phyloP scores from a whole-genome alignment of 371 early-diverging fungal genomes.

The Mortierella sp. region DNA sequence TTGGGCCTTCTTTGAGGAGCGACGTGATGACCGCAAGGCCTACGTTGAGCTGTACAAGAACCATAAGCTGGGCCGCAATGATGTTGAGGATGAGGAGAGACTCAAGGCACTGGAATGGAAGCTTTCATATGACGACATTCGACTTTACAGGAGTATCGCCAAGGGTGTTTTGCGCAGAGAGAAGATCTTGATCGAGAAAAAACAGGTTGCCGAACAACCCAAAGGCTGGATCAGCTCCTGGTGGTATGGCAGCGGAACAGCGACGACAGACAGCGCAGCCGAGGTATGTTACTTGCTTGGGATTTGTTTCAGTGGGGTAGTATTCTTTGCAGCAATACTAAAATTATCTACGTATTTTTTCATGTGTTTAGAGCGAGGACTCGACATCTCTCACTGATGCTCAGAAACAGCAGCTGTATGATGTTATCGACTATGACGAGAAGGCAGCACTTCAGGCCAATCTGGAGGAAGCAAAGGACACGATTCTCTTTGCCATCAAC shows the following conservation, averaged over 20 bases:
- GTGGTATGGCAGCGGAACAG: slow-evolving; percentile 68
- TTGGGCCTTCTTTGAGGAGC: slow-evolving; percentile 87
- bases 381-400: slow-evolving; percentile 76
- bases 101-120: slow-evolving; percentile 83
- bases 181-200: slow-evolving; percentile 75
- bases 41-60: slow-evolving; percentile 88
- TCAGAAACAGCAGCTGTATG: slow-evolving; percentile 90
- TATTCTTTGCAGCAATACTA: background rate
- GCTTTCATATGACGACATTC: slow-evolving; percentile 91
- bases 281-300: slow-evolving; percentile 9
- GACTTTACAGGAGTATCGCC: slow-evolving; percentile 91
- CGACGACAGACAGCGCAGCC: slow-evolving; percentile 19
- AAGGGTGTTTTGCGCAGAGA: slow-evolving; percentile 80
- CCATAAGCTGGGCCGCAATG: slow-evolving; percentile 68
- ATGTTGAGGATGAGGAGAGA: slow-evolving; percentile 66
- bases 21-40: slow-evolving; percentile 85
- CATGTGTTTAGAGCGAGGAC: slow-evolving; percentile 51
- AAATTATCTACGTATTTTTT: background rate
- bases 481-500: slow-evolving; percentile 76
- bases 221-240: slow-evolving; percentile 76
- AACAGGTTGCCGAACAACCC: slow-evolving; percentile 50
- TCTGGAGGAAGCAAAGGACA: slow-evolving; percentile 86
- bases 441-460: slow-evolving; percentile 74
- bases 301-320: background rate
- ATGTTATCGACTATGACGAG: slow-evolving; percentile 96